A percentile compares a stretch with the other conserved stretches of the same genome.
Conservation (phyloP, 1,284 basidiomycete species). For the Somion occarium region DNA sequence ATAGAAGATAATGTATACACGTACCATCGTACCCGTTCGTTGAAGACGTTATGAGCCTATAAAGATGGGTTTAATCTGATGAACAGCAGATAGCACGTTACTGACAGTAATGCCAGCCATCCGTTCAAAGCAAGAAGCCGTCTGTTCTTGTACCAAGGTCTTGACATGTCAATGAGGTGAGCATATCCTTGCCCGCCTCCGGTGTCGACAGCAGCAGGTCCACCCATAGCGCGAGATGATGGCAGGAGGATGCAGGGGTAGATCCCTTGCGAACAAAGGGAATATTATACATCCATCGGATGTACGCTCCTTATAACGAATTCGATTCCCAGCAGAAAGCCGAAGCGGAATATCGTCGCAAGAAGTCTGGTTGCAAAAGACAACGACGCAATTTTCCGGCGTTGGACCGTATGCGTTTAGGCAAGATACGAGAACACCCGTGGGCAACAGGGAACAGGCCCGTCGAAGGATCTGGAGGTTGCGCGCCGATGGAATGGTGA, state of each 20-base stretch:
- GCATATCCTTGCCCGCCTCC: slow-evolving; percentile 18
- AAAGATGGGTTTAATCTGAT: neutral
- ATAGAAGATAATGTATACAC: neutral
- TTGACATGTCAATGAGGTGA: slow-evolving; percentile 22
- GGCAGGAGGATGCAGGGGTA: neutral
- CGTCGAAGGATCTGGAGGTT: neutral
- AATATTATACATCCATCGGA: neutral
- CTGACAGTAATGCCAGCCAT: slow-evolving; percentile 61
- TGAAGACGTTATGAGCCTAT: slow-evolving; percentile 64
- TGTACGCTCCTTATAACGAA: neutral
- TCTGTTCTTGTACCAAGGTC: slow-evolving; percentile 28
- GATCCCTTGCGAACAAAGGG: neutral
- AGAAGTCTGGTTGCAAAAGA: neutral
- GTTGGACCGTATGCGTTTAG: neutral
- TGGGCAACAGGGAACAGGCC: neutral
- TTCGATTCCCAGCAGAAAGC: neutral
- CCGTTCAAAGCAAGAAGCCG: slow-evolving; percentile 50
- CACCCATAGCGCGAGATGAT: slow-evolving; percentile 18
- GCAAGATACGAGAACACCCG: neutral
- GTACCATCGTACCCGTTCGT: slow-evolving; percentile 66
- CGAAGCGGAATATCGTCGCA: slow-evolving; percentile 3
- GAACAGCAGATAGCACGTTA: no score
- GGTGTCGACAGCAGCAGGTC: slow-evolving; percentile 22
- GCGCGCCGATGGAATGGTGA: neutral
- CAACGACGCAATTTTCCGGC: neutral